Conservation (phyloP, 495 filamentous ascomycete genomes). For the Chaetomidium leptoderma region DNA sequence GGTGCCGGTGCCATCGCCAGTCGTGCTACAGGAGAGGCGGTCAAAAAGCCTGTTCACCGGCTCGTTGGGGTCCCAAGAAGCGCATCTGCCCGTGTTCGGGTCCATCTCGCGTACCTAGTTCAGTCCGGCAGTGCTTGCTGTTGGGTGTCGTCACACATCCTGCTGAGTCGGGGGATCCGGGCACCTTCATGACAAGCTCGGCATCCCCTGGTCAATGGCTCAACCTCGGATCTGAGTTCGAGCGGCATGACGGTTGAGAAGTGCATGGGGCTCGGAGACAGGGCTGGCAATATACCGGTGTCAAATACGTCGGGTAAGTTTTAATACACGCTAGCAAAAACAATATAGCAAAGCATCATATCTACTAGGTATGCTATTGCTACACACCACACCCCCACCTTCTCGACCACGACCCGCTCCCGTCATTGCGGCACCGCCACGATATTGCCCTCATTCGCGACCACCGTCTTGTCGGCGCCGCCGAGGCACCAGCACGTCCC, state of each 20-base stretch:
- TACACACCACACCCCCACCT: no score
- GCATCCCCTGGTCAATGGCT: no score
- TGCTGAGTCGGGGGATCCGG: constrained; percentile 22
- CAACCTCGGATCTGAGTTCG: no score
- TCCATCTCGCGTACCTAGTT: constrained; percentile 37
- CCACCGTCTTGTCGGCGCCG: background rate
- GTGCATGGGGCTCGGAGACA: no score
- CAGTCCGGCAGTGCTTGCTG: constrained; percentile 42
- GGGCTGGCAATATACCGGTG: no score
- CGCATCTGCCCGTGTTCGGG: constrained; percentile 13
- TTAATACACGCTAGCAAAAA: no score
- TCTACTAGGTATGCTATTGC: no score
- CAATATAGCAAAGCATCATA: no score
- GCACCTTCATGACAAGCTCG: constrained; percentile 40
- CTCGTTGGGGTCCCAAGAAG: constrained; percentile 31
- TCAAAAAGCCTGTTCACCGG: constrained; percentile 33
- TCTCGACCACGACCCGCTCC: no score
- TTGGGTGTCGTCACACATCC: constrained; percentile 38
- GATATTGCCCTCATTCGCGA: background rate
- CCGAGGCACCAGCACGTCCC: constrained; percentile 8
- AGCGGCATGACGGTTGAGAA: no score
- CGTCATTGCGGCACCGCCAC: background rate
- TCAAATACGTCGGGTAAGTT: no score
- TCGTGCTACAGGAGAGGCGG: constrained; percentile 13
- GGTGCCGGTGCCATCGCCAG: constrained; percentile 18